Evolutionary conservation across 768 basidiomycete genomes (phyloP).

Genomic region (Tulasnella sp.): DNA sequence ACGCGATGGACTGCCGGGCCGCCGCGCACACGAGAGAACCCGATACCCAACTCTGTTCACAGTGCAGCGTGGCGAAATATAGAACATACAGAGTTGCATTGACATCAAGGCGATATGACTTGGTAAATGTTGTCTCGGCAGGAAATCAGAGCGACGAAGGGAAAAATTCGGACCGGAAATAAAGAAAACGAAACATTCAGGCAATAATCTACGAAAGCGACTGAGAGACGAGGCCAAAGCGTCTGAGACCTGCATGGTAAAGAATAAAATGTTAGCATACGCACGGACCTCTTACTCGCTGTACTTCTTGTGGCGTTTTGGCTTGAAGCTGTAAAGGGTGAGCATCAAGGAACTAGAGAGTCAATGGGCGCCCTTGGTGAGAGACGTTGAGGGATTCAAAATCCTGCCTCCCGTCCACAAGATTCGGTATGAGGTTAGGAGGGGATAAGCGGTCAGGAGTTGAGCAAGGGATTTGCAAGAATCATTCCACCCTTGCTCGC

Average conservation of each 20-base stretch:
- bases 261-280: not conserved
- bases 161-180: not conserved
- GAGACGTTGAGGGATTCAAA: not conserved
- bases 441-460: not conserved
- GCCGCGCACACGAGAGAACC: slow-evolving; percentile 1
- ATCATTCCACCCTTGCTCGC: not conserved
- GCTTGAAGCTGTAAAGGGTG: not conserved
- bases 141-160: not conserved
- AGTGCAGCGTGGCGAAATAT: not conserved
- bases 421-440: not conserved
- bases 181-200: slow-evolving; percentile 6
- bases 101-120: not conserved
- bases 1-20: not conserved
- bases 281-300: not conserved
- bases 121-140: not conserved
- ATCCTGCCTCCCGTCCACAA: not conserved
- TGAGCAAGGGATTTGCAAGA: not conserved
- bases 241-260: not conserved
- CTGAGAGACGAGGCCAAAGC: not conserved
- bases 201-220: slow-evolving; percentile 12
- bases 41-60: slow-evolving; percentile 1
- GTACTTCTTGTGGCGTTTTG: not conserved
- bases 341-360: not conserved
- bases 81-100: not conserved
- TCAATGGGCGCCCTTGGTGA: not conserved